Evolutionary conservation across 73 alveolate species (phyloP), one percentile per base, ranked within the genome.

Genomic region (Paramecium octaurelia): DNA sequence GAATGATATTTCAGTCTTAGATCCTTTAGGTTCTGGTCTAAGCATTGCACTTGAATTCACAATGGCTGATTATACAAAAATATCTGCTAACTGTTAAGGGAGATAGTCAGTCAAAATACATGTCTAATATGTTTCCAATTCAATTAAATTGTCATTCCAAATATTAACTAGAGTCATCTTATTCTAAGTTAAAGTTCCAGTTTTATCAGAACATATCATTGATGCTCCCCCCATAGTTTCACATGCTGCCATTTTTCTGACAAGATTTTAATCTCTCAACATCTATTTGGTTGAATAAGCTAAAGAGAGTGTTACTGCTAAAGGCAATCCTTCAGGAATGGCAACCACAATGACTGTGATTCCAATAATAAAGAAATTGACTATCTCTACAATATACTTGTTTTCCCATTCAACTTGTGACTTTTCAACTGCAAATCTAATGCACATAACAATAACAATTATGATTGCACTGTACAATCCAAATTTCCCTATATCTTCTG

Each of bases 221-320:
- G 95, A 86, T 36, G 96, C 96, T 10, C 99, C 99, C n/a, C 99
- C 99, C 99, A 96, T 96, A 68, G 97, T 96, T 80, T 96, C 99
- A 86, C 99, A 96, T 60, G 99, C 97, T 11, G 97, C 80, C 36
- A 95, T 93, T 70, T 89, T 90, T 69, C 95, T 93, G 11, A 95
- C 98, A 77, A 95, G 92, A 75, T 93, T 95, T 64, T 95, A 54
- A 68, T 95, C 98, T 21, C 76, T 83, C 42, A 93, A 92, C 98
- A 95, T 95, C 87, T 92, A 93, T 83, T 92, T 93, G 71, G 95
- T 95, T 8, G 97, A 93, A 68, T 91, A 95, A 23, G 98, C 96
- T 4, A 95, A 85, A 12, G 96, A 80, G 21, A 95, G 84, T 58
- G 96, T 95, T 58, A 95, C 98, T 36, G 98, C 96, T 9, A 95